Evolutionary conservation across 345 rosid genomes (phyloP).

Genomic region (Rhizophora mangle): DNA sequence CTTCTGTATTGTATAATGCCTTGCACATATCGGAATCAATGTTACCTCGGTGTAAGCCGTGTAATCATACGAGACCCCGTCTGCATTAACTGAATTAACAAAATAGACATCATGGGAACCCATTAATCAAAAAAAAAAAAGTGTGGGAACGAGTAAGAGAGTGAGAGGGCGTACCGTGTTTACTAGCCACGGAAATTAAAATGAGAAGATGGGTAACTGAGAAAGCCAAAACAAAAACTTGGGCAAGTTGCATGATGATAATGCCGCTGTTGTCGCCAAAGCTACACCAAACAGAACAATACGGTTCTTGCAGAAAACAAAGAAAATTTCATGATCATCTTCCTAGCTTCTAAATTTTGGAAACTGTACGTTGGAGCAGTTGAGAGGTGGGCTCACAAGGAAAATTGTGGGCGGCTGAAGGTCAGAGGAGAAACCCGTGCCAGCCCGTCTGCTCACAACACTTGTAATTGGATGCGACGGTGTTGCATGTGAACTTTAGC

Average conservation of each 20-base stretch:
- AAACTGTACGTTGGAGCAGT: background rate
- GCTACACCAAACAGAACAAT: background rate
- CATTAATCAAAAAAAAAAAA: background rate
- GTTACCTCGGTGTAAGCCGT: constrained; percentile 70
- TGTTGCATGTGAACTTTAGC: constrained; percentile 16
- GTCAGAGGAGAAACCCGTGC: constrained; percentile 9
- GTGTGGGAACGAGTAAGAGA: background rate
- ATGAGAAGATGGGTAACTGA: constrained; percentile 26
- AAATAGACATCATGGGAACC: background rate
- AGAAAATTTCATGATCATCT: background rate
- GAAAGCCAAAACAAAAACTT: constrained; percentile 9
- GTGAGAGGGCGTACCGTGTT: constrained; percentile 36
- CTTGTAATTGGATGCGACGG: constrained; percentile 14
- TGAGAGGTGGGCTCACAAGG: constrained; percentile 28
- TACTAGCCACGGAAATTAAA: constrained; percentile 27
- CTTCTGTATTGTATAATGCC: too few species aligned
- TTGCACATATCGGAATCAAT: background rate
- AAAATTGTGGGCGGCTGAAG: constrained; percentile 14
- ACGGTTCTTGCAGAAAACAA: background rate
- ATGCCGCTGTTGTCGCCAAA: background rate
- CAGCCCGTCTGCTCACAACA: constrained; percentile 4
- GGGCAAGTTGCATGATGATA: constrained; percentile 23
- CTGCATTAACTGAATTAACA: constrained; percentile 31
- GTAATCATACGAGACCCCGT: constrained; percentile 59
- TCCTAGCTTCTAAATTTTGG: background rate